Evolutionary conservation across 2,329 filamentous ascomycete species (phyloP).

Genomic region (Madurella mycetomatis): DNA sequence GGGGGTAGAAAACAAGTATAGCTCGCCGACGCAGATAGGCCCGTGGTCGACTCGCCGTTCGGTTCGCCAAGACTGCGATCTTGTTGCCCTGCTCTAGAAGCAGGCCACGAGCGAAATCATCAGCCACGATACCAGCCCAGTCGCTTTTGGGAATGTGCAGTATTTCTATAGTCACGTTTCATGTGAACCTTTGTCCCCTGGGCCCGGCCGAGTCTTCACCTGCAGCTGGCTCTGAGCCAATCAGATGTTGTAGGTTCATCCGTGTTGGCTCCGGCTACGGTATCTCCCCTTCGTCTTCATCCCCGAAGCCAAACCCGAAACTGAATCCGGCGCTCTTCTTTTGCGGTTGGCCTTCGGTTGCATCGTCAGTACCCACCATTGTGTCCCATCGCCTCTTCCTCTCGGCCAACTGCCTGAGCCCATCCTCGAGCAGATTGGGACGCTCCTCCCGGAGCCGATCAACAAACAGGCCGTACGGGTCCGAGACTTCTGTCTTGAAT

Average conservation of each 20-base stretch:
- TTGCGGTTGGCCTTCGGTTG: conserved; percentile 27
- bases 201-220: too few species aligned
- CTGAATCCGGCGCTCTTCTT: conserved; percentile 43
- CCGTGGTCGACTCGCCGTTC: too few species aligned
- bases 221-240: background rate
- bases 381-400: conserved; percentile 85
- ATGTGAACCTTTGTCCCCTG: too few species aligned
- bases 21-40: too few species aligned
- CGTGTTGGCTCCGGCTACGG: conserved; percentile 27
- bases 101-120: too few species aligned
- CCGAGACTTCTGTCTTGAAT: conserved; percentile 65
- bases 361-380: conserved; percentile 56
- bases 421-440: conserved; percentile 64
- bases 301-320: conserved; percentile 55
- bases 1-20: too few species aligned
- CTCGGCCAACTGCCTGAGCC: conserved; percentile 60
- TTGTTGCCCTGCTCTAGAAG: too few species aligned
- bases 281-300: conserved; percentile 45
- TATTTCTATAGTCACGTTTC: too few species aligned
- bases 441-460: conserved; percentile 59
- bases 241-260: background rate
- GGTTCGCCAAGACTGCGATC: too few species aligned
- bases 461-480: conserved; percentile 73
- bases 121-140: too few species aligned
- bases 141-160: too few species aligned